A percentile compares a stretch with the other conserved stretches of the same genome.
phyloP scores from a whole-genome alignment of 1,139 yeast genomes.

The Blastobotrys ciferrii region DNA sequence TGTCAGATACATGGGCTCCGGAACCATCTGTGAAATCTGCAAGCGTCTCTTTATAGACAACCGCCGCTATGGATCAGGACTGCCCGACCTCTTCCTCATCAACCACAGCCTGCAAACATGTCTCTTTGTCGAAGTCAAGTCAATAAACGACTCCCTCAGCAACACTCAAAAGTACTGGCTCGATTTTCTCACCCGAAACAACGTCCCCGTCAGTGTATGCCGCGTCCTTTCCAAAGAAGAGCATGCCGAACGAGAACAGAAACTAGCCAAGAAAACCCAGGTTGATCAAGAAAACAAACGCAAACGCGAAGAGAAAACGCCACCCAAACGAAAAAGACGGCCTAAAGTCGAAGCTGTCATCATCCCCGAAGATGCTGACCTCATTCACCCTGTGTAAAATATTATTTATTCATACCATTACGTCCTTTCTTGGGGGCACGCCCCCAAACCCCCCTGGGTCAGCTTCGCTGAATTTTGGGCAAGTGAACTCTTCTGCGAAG shows the following conservation, averaged over 20 bases:
- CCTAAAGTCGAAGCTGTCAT: not conserved
- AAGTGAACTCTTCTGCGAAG: too few species aligned
- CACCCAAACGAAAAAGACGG: not conserved
- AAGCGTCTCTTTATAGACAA: constrained; percentile 32
- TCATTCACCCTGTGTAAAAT: not conserved
- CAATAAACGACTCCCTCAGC: constrained; percentile 40
- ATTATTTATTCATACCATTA: too few species aligned
- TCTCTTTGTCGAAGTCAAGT: constrained; percentile 39
- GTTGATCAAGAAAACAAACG: not conserved
- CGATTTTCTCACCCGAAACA: constrained; percentile 32
- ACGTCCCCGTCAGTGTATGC: constrained; percentile 38
- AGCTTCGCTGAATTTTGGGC: too few species aligned
- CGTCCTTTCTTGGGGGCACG: too few species aligned
- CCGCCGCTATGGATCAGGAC: constrained; percentile 35
- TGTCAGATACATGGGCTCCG: constrained; percentile 31
- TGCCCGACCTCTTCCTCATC: constrained; percentile 41
- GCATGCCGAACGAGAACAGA: constrained; percentile 1
- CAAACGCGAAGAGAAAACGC: not conserved
- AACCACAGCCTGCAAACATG: constrained; percentile 22
- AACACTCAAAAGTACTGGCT: constrained; percentile 42
- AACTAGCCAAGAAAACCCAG: not conserved
- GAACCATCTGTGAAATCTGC: constrained; percentile 29
- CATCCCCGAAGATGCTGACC: not conserved
- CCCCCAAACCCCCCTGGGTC: too few species aligned
- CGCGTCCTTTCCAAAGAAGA: constrained; percentile 26